Evolutionary conservation across 2,329 filamentous ascomycete genomes (phyloP).

Genomic region (Cercospora janseana): DNA sequence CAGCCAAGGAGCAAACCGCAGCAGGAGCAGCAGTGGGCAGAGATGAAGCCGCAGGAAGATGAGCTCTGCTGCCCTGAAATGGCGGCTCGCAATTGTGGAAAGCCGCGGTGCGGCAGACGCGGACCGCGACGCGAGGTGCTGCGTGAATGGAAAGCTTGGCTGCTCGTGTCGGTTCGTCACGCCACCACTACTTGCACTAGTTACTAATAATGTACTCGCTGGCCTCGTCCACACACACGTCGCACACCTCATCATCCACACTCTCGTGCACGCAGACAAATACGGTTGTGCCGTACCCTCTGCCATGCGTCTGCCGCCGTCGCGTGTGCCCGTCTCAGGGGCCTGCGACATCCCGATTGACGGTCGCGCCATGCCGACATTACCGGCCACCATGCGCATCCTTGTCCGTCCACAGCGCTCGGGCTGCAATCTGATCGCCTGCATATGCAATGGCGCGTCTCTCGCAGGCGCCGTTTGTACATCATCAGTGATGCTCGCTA

Average conservation of each 20-base stretch:
- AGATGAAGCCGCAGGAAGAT: background rate
- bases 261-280: too few species aligned
- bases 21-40: background rate
- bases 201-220: too few species aligned
- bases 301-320: background rate
- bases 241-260: too few species aligned
- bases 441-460: background rate
- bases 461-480: background rate
- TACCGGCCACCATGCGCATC: background rate
- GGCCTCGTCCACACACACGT: too few species aligned
- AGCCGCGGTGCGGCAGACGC: background rate
- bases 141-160: constrained; percentile 1
- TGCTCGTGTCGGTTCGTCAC: too few species aligned
- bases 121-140: constrained; percentile 1
- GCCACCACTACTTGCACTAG: too few species aligned
- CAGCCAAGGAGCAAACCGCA: background rate
- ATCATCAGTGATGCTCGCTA: too few species aligned
- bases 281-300: too few species aligned
- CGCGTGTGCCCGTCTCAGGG: background rate
- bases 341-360: background rate
- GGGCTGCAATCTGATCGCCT: constrained; percentile 2
- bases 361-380: background rate
- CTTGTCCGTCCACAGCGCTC: background rate
- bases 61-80: background rate
- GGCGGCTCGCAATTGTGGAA: background rate